phyloP scores from a whole-genome alignment of 2,329 filamentous ascomycete species.

The Massarina eburnea region DNA sequence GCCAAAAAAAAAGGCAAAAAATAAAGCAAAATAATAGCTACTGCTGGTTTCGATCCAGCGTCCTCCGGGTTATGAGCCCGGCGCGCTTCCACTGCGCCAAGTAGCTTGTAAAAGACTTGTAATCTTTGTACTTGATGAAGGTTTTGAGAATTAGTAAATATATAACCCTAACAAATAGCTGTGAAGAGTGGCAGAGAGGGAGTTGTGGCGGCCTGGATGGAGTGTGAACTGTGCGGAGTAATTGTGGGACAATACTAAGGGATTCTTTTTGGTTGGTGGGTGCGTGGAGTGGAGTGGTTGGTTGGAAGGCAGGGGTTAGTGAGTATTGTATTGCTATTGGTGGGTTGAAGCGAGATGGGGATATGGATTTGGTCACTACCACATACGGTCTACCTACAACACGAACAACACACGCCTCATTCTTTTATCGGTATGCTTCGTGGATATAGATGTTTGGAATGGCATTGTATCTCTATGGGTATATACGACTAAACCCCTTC shows the following conservation, averaged over 20 bases:
- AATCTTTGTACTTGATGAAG: constrained; percentile 6
- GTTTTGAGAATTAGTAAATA: neutral
- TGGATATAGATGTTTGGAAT: too few relatives aligned
- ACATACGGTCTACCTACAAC: too few relatives aligned
- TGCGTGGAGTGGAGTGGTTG: neutral
- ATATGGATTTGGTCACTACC: too few relatives aligned
- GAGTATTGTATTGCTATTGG: too few relatives aligned
- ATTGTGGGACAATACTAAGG: too few relatives aligned
- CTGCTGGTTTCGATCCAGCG: constrained; percentile 25
- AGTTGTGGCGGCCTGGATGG: neutral
- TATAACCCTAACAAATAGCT: neutral
- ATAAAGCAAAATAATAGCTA: constrained; percentile 19
- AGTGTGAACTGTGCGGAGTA: neutral
- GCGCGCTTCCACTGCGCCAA: constrained; percentile 41
- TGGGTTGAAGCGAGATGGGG: too few relatives aligned
- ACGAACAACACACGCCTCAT: too few relatives aligned
- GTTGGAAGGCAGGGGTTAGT: neutral
- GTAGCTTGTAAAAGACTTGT: constrained; percentile 23
- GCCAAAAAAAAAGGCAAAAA: constrained; percentile 3
- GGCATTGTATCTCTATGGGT: too few relatives aligned
- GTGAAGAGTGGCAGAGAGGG: neutral
- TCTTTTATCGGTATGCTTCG: too few relatives aligned
- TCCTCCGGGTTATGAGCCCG: constrained; percentile 43
- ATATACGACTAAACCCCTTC: too few relatives aligned
- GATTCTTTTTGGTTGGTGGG: too few relatives aligned